Evolutionary conservation across 2,329 filamentous ascomycete genomes (phyloP).

Genomic region (Arthroderma sp.): DNA sequence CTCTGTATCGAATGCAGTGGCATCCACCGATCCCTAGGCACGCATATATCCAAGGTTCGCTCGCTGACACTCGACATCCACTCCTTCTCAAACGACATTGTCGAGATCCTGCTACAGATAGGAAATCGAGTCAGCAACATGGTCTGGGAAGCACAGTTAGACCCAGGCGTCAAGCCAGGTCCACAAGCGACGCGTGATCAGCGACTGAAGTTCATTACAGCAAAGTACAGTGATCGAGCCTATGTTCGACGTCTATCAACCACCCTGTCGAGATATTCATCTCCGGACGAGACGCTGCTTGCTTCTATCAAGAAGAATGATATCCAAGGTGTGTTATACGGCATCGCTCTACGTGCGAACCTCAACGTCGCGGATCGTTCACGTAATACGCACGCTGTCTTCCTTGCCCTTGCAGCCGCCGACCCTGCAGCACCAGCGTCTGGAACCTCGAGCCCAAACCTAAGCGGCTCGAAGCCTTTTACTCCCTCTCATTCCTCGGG

Average conservation of each 20-base stretch:
- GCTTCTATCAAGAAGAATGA: slow-evolving; percentile 95
- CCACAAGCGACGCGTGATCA: slow-evolving; percentile 76
- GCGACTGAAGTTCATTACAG: slow-evolving; percentile 84
- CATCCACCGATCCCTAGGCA: slow-evolving; percentile 89
- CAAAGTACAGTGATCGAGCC: slow-evolving; percentile 78
- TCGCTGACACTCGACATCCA: slow-evolving; percentile 91
- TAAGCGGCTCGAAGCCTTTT: slow-evolving; percentile 14
- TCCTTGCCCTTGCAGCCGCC: slow-evolving; percentile 79
- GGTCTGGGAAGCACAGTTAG: slow-evolving; percentile 84
- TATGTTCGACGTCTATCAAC: slow-evolving; percentile 65
- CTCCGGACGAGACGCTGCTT: slow-evolving; percentile 75
- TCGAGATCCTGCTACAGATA: slow-evolving; percentile 80
- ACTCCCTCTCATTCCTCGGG: slow-evolving; percentile 32
- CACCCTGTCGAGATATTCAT: slow-evolving; percentile 61
- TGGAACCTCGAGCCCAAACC: slow-evolving; percentile 5
- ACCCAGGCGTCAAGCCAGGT: slow-evolving; percentile 58
- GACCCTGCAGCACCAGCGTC: slow-evolving; percentile 65
- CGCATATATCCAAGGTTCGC: slow-evolving; percentile 93
- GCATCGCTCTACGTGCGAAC: slow-evolving; percentile 72
- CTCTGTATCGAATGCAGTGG: slow-evolving; percentile 97
- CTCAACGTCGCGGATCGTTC: slow-evolving; percentile 79
- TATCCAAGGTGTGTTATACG: slow-evolving; percentile 84
- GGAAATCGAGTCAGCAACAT: slow-evolving; percentile 94
- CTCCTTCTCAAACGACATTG: slow-evolving; percentile 92
- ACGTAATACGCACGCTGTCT: slow-evolving; percentile 76